phyloP scores from a whole-genome alignment of 169 alveolate genomes.

The Perkinsus olseni region DNA sequence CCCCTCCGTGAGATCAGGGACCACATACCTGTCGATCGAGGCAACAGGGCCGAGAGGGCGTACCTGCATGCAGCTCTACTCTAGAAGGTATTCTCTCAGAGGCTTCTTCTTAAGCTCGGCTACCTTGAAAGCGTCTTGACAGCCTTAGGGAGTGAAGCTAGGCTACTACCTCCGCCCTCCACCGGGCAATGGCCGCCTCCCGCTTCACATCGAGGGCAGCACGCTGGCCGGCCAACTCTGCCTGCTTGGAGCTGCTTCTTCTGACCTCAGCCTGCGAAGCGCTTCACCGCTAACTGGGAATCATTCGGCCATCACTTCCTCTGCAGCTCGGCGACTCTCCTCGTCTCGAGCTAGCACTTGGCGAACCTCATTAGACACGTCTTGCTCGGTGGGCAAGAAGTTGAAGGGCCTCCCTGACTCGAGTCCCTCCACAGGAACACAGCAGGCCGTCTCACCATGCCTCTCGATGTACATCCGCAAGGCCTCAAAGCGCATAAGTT shows the following conservation, averaged over 20 bases:
- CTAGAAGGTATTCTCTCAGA: neutral
- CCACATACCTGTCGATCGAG: neutral
- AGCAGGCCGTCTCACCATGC: neutral
- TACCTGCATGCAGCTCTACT: neutral
- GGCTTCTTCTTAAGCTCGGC: neutral
- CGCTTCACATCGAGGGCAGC: neutral
- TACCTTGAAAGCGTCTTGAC: neutral
- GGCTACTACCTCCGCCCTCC: neutral
- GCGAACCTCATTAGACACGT: neutral
- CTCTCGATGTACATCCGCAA: neutral
- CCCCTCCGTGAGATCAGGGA: neutral
- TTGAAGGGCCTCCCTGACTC: neutral
- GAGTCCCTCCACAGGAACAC: neutral
- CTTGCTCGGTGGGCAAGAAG: neutral
- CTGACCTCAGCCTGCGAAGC: neutral
- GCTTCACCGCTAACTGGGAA: neutral
- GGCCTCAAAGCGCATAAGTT: neutral
- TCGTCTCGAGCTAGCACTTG: neutral
- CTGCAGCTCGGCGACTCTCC: neutral
- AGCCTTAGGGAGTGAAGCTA: neutral
- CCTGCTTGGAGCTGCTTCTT: neutral
- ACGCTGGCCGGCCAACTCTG: neutral
- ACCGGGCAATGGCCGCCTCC: neutral
- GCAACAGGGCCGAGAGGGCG: neutral
- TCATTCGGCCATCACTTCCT: neutral